phyloP scores from a whole-genome alignment of 768 basidiomycete species.

The Leccinum rimulosum region DNA sequence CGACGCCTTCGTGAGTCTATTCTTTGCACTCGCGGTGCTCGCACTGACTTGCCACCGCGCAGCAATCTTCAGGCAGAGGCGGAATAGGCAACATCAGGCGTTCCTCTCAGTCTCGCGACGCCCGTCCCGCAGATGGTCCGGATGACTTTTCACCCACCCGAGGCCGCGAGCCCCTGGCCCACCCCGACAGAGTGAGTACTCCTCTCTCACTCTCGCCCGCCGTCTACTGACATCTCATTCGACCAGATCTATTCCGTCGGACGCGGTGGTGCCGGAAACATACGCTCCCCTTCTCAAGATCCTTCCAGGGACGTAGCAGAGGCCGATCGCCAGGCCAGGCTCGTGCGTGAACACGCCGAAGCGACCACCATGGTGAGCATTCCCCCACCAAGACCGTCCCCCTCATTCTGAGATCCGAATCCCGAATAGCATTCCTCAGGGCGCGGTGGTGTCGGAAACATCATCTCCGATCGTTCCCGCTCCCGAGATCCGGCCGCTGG shows the following conservation, averaged over 20 bases:
- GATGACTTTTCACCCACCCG: constrained; percentile 55
- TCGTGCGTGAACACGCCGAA: constrained; percentile 30
- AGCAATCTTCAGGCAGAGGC: constrained; percentile 65
- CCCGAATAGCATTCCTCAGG: constrained; percentile 53
- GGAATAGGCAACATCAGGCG: constrained; percentile 66
- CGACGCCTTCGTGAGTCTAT: constrained; percentile 50
- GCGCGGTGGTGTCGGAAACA: constrained; percentile 66
- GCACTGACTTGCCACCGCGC: background rate
- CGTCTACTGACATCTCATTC: background rate
- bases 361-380: constrained; percentile 35
- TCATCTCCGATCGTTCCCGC: constrained; percentile 49
- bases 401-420: background rate
- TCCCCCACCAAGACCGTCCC: background rate
- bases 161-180: constrained; percentile 54
- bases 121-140: constrained; percentile 40
- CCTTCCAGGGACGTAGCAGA: constrained; percentile 26
- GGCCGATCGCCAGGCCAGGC: constrained; percentile 20
- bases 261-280: constrained; percentile 83
- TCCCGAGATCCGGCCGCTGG: constrained; percentile 37
- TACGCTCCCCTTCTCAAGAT: constrained; percentile 74
- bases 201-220: background rate
- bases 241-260: constrained; percentile 51
- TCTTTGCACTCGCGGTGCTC: background rate
- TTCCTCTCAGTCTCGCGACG: constrained; percentile 45
- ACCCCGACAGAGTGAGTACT: constrained; percentile 37